Base-by-base conservation (phyloP, 164 flowering plant genomes). In the Liquidambar formosana region DNA sequence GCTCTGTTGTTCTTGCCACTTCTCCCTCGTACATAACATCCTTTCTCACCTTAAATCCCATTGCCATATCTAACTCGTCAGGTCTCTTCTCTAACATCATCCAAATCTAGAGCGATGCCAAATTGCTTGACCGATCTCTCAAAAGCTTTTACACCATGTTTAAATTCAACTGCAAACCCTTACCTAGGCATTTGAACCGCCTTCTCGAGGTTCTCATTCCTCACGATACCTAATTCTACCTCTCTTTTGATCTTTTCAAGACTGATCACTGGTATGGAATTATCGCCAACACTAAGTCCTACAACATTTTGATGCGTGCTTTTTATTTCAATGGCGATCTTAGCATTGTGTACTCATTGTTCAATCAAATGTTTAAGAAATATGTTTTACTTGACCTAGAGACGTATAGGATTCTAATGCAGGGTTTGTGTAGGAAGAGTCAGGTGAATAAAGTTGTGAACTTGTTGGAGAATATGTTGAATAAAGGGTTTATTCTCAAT, bases 401-500 rank as follows among this genome's bases (percentile, higher is more conserved):
- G 76, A 72, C 86, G 5, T 92, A 92, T 78, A 73, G 92, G 75
- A 88, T 88, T 75, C 58, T 94, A 64, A 94, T 89, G 87, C 97
- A 94, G 73, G 97, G 87, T 10, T 71, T 94, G 78, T 92, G 97
- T 74, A 82, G 97, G 77, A 90, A 83, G 76, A 83, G 91, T 71
- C 97, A 92, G 76, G 94, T 92, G 61, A 85, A 82, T 73, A 69
- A 45, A 13, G 97, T 94, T 4, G 81, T 87, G 27, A 86, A 83
- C 66, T 73, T 94, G 67, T 73, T 94, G 68, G 98, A 90, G 69
- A 96, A 94, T 71, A 92, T 94, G 98, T 70, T 92, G 81, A 92
- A 92, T 66, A 94, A 90, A 70, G 97, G 98, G 18, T 89, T 77
- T 76, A 91, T 94, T 18, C 96, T 95, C 0, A 97, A 94, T 78